A percentile compares a stretch with the other conserved stretches of the same genome.
Conservation (phyloP, 2,329 filamentous ascomycete species). For the Colletotrichum noveboracense region DNA sequence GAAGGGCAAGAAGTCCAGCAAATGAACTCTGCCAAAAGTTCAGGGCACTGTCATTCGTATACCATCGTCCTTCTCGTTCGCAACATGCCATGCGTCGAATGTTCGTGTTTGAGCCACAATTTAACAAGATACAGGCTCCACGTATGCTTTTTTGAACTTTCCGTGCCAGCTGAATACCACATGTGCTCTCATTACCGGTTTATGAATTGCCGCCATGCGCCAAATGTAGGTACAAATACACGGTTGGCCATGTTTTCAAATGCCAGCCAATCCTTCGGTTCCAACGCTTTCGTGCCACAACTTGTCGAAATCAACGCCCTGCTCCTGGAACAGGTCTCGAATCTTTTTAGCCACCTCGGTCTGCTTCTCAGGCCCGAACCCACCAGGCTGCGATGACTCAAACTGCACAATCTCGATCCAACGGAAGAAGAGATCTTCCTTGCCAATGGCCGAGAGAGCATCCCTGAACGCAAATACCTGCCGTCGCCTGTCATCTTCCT, state of each 20-base stretch:
- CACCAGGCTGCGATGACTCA: slow-evolving; percentile 79
- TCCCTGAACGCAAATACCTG: slow-evolving; percentile 85
- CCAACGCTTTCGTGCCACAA: slow-evolving; percentile 74
- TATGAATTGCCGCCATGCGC: not conserved
- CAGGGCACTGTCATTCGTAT: not conserved
- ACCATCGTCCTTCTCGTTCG: slow-evolving; percentile 5
- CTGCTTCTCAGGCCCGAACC: slow-evolving; percentile 79
- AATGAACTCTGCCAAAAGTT: not conserved
- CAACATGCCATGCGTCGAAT: not conserved
- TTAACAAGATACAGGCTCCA: not conserved
- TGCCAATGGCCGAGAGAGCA: slow-evolving; percentile 74
- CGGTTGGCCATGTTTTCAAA: not conserved
- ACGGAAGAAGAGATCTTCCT: slow-evolving; percentile 87
- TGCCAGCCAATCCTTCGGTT: slow-evolving; percentile 35
- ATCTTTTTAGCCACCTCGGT: slow-evolving; percentile 75
- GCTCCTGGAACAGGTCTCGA: slow-evolving; percentile 73
- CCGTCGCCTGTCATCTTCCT: slow-evolving; percentile 68
- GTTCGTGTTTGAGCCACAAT: not conserved
- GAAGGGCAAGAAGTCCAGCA: slow-evolving; percentile 47
- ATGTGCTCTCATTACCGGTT: not conserved
- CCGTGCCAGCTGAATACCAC: not conserved
- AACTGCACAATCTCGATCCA: slow-evolving; percentile 95
- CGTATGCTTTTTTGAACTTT: not conserved
- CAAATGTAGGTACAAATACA: not conserved
- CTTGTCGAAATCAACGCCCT: slow-evolving; percentile 82